These are phyloP conservation scores for Pisolithus marmoratus DNA, from an alignment of 768 basidiomycete species.

Conservation along the genomic window DNA sequence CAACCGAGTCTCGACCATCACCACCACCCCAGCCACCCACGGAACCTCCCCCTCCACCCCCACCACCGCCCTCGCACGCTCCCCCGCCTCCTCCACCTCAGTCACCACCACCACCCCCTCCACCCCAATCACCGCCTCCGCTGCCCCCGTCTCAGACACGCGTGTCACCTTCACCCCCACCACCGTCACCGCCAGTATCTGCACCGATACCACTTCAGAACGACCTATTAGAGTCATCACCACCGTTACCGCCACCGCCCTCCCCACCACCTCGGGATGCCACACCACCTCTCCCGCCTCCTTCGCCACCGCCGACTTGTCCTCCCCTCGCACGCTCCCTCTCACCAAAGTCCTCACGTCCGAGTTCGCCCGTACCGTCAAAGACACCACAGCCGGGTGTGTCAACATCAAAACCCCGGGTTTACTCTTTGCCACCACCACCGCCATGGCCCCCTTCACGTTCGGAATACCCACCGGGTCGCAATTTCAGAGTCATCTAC, in stretches of 20 bases:
- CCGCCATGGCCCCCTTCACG: constrained; percentile 55
- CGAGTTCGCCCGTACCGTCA: constrained; percentile 21
- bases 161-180: constrained; percentile 21
- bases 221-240: constrained; percentile 11
- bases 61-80: constrained; percentile 28
- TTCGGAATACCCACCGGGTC: constrained; percentile 42
- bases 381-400: constrained; percentile 24
- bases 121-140: constrained; percentile 24
- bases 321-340: constrained; percentile 16
- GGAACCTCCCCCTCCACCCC: constrained; percentile 33
- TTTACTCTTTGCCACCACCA: constrained; percentile 36
- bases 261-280: constrained; percentile 7
- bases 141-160: constrained; percentile 16
- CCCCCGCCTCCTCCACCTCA: constrained; percentile 24
- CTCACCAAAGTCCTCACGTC: constrained; percentile 10
- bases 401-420: constrained; percentile 24
- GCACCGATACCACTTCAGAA: constrained; percentile 14
- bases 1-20: constrained; percentile 18
- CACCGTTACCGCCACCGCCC: constrained; percentile 20
- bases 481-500: constrained; percentile 56
- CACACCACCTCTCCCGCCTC: constrained; percentile 16
- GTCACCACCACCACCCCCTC: constrained; percentile 20
- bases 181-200: constrained; percentile 1
- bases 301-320: constrained; percentile 26
- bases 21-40: constrained; percentile 34